Conservation (phyloP, 331 rosid genomes). For the Rosa hybrid region DNA sequence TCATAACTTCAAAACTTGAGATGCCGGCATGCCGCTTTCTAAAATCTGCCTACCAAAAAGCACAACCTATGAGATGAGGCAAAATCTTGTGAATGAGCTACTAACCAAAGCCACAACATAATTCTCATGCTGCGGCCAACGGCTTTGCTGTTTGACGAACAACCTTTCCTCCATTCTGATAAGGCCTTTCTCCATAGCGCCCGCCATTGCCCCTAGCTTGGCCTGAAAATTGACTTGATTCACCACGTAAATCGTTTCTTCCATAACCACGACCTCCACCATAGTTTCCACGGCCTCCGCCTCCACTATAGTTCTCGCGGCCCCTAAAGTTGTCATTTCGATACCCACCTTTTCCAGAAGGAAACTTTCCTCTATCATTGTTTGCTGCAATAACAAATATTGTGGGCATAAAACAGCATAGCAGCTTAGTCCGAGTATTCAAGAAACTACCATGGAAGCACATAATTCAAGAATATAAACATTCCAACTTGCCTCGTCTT, state of each 20-base stretch:
- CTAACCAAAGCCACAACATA: background rate
- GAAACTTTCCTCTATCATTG: constrained; percentile 50
- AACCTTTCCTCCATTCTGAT: constrained; percentile 46
- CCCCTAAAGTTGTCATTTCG: constrained; percentile 58
- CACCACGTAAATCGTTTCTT: constrained; percentile 57
- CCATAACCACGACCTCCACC: constrained; percentile 44
- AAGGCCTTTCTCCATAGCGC: constrained; percentile 53
- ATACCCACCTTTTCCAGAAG: constrained; percentile 68
- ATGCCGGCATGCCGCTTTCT: background rate
- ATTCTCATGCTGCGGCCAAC: constrained; percentile 15
- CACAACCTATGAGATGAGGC: background rate
- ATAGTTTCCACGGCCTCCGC: constrained; percentile 26
- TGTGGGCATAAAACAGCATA: background rate
- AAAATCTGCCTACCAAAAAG: constrained; percentile 4
- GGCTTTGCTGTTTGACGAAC: constrained; percentile 39
- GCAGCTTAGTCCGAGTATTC: background rate
- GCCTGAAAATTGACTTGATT: constrained; percentile 34
- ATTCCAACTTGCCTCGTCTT: constrained; percentile 60
- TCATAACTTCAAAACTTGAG: background rate
- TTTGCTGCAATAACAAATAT: constrained; percentile 50
- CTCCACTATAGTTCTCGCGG: constrained; percentile 47
- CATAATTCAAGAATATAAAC: background rate
- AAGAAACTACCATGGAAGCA: background rate
- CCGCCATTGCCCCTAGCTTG: constrained; percentile 43
- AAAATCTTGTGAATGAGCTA: background rate